Evolutionary conservation across 2,329 filamentous ascomycete species (phyloP), one percentile per base, ranked within the genome.

Genomic region (Magnaporthiopsis rhizophila): DNA sequence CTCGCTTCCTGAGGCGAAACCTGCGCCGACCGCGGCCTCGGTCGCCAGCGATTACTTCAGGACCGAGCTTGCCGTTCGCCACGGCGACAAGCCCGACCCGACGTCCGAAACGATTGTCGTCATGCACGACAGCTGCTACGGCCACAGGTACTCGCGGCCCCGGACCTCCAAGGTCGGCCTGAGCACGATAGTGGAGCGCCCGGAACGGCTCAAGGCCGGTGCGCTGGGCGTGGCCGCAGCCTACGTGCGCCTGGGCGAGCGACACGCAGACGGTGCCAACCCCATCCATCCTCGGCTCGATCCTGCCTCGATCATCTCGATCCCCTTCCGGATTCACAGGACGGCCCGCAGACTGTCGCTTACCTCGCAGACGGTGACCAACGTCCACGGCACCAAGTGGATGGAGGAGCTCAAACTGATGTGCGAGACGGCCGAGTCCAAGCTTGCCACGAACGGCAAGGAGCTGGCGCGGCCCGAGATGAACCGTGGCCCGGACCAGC

Each of bases 81-180:
- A 58, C 15, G 30, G 50, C 59, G 60, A 58, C 24, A 32, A 18
- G 38, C 72, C 72, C 2, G 73, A 77, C 13, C 73, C 76, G 2
- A 74, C 75, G 45, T 76, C 83, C 13, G 80, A 92, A 66, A 92
- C 92, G 0, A 77, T 96, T 5, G 92, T 98, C 60, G 83, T 99
- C 36, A 79, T 99, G 2, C 92, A 98, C 71, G 95, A 99, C 77
- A 88, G 90, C 63, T 97, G 94, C 76, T 99, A 98, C 74, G 93
- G 94, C 30, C 95, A 99, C 77, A 88, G 92, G 28, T 99, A 88
- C 75, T 91, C 93, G 13, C 85, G 95, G 59, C 92, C 92, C 4
- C 88, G 90, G 69, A 89, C 92, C 0, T 89, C 86, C 28, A 89
- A 89, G 70, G 83, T 80, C 59, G 83, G 84, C 21, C 81, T 98